Percentiles rank a stretch among this genome's conserved stretches.
phyloP scores from a whole-genome alignment of 164 flowering plant genomes.

The Platanus orientalis region DNA sequence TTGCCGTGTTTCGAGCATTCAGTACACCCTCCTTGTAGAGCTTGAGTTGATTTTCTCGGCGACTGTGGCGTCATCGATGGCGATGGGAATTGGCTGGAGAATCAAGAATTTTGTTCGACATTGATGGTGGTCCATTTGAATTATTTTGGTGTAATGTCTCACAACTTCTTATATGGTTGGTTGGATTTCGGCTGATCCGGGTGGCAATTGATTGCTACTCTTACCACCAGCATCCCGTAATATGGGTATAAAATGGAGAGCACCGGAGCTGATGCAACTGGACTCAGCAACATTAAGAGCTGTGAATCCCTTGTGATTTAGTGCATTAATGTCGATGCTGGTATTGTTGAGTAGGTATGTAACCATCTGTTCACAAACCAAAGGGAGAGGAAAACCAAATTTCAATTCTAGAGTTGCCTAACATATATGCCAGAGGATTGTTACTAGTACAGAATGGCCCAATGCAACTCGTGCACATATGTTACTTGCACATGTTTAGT shows the following conservation, averaged over 20 bases:
- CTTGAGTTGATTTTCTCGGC: no score
- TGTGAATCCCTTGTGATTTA: conserved; percentile 5
- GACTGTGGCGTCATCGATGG: no score
- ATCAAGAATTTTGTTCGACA: neutral
- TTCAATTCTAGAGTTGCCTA: no score
- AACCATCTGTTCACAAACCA: no score
- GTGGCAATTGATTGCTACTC: neutral
- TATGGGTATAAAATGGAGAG: neutral
- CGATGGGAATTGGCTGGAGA: neutral
- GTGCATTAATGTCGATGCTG: neutral
- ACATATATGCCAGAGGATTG: no score
- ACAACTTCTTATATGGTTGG: neutral
- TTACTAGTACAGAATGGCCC: no score
- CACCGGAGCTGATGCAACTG: neutral
- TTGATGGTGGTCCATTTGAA: neutral
- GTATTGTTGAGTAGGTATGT: neutral
- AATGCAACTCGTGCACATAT: no score
- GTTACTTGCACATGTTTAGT: no score
- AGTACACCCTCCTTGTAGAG: no score
- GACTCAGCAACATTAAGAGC: conserved; percentile 18
- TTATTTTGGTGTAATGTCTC: neutral
- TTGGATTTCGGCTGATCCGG: neutral
- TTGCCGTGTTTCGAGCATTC: no score
- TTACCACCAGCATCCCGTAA: conserved; percentile 3
- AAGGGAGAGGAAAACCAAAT: no score